These are phyloP conservation scores for Annulohypoxylon moriforme DNA, from an alignment of 495 filamentous ascomycete genomes.

Conservation along the genomic window DNA sequence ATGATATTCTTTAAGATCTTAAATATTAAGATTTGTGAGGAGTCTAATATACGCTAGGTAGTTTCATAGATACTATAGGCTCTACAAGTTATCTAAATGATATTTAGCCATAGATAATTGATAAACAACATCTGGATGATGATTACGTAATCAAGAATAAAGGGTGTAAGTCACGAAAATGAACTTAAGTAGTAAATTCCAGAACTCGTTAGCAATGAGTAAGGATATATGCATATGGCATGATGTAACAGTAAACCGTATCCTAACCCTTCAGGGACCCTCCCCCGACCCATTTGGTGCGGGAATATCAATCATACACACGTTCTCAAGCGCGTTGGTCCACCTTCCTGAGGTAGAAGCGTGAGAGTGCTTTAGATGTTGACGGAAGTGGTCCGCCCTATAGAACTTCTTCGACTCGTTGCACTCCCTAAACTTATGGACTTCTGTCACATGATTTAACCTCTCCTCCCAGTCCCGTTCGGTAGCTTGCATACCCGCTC, in stretches of 20 bases:
- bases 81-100: no score
- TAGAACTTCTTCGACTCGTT: conserved; percentile 90
- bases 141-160: neutral
- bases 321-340: conserved; percentile 83
- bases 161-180: neutral
- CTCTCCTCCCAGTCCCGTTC: conserved; percentile 38
- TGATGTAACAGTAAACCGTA: neutral
- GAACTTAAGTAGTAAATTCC: neutral
- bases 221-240: neutral
- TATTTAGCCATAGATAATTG: no score
- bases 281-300: neutral
- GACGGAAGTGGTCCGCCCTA: conserved; percentile 89
- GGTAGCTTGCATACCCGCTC: conserved; percentile 62
- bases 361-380: conserved; percentile 85
- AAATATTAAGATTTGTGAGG: no score
- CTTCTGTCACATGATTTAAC: conserved; percentile 73
- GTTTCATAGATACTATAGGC: no score
- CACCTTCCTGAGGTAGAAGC: conserved; percentile 77
- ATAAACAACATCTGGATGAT: no score
- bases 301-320: conserved; percentile 75
- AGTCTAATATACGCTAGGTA: no score
- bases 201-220: neutral
- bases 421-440: conserved; percentile 87
- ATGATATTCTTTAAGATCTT: no score
- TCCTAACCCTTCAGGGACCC: neutral